These are phyloP conservation scores for Aphanomyces cochlioides DNA, from an alignment of 352 stramenopile genomes.

Conservation along the genomic window DNA sequence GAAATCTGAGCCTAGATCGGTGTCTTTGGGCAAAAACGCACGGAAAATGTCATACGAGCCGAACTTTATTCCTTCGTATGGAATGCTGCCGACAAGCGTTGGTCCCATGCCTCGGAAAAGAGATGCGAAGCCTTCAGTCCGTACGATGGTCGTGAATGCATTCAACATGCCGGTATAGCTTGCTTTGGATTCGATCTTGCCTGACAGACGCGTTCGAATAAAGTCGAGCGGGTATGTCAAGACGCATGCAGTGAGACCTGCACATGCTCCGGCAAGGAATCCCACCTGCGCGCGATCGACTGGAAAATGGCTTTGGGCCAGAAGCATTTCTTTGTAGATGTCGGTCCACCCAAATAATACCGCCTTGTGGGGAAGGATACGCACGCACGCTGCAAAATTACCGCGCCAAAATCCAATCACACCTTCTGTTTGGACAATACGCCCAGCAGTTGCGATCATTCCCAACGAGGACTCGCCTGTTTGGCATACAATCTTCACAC, in stretches of 20 bases:
- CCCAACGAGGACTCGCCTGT: slow-evolving; percentile 58
- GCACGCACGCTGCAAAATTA: slow-evolving; percentile 69
- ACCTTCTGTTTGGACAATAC: slow-evolving; percentile 56
- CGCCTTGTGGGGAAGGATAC: slow-evolving; percentile 74
- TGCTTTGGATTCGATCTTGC: slow-evolving; percentile 60
- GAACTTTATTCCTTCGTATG: slow-evolving; percentile 82
- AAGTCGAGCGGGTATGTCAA: slow-evolving; percentile 85
- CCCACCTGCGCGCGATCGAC: slow-evolving; percentile 48
- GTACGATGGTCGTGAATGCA: slow-evolving; percentile 64
- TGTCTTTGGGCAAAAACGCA: slow-evolving; percentile 46
- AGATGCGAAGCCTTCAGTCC: slow-evolving; percentile 57
- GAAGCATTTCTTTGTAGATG: slow-evolving; percentile 65
- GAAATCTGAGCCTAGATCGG: slow-evolving; percentile 58
- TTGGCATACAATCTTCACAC: slow-evolving; percentile 83
- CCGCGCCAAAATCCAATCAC: slow-evolving; percentile 68
- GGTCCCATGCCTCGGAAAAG: slow-evolving; percentile 71
- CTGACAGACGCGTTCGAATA: slow-evolving; percentile 73
- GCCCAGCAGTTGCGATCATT: slow-evolving; percentile 65
- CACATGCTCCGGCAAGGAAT: slow-evolving; percentile 67
- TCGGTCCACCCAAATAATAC: slow-evolving; percentile 83
- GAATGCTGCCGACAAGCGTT: slow-evolving; percentile 62
- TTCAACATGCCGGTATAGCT: slow-evolving; percentile 68
- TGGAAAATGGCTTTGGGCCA: slow-evolving; percentile 27
- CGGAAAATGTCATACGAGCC: slow-evolving; percentile 73
- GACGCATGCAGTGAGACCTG: slow-evolving; percentile 80